Base-by-base conservation (phyloP, 2,329 filamentous ascomycete genomes). In the Coniella lustricola region DNA sequence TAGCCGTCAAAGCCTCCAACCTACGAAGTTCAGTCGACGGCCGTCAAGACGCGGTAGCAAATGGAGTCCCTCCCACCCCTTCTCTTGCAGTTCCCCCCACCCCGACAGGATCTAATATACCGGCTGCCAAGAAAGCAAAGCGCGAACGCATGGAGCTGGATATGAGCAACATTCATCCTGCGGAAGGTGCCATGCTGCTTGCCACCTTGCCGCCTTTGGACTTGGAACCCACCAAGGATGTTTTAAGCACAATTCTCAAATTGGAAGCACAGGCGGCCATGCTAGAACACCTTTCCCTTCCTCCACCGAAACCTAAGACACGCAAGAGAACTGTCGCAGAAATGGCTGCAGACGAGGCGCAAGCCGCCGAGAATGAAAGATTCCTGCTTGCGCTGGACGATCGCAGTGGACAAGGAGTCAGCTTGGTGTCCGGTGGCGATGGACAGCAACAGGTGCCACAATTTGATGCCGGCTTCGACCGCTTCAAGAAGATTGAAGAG, bases 321-420 rank as follows among this genome's bases (percentile, higher is more conserved):
- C 77, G 93, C 49, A 97, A 98, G 74, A 82, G 91, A 54, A 98
- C 93, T 0, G 84, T 94, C 16, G 93, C 93, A 8, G 91, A 98
- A 63, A 81, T 97, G 71, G 93, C 89, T 8, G 91, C 91, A 7
- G 93, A 98, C 61, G 90, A 98, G 67, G 91, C 93, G 1, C 76
- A 89, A 51, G 89, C 90, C 1, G 91, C 90, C 18, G 87, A 90
- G 51, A 83, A 89, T 55, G 90, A 98, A 66, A 81, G 89, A 40
- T 94, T 89, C 57, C 93, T 98, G 89, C 82, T 97, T 44, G 84
- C 88, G 18, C 81, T 90, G 67, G 93, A 98, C 60, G 91, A 96
- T 58, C 79, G 89, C 5, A 76, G 90, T 51, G 77, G 81, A 12
- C 76, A 81, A 51, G 74, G 77, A 49, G 75, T 75, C 3, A 68